Percentiles rank a stretch among this genome's conserved stretches.
Evolutionary conservation across 805 yeast genomes (phyloP).

Genomic region (Saccharomycopsis olivae): DNA sequence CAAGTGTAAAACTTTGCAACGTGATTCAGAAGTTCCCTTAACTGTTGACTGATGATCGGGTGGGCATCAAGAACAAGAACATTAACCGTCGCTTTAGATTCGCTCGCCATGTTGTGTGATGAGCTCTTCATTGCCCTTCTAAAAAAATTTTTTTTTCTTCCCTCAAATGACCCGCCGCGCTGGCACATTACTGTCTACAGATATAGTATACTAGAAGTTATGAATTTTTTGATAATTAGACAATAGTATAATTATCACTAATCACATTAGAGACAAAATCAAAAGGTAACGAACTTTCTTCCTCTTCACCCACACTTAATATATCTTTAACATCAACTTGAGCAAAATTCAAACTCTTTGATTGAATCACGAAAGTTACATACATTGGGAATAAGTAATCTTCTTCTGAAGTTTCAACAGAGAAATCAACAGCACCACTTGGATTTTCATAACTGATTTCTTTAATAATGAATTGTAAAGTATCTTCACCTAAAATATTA

Average conservation of each 20-base stretch:
- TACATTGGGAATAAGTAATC: conserved; percentile 85
- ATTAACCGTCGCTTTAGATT: no score
- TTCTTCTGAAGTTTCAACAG: conserved; percentile 65
- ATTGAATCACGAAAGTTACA: conserved; percentile 44
- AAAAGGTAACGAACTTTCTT: conserved; percentile 50
- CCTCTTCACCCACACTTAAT: conserved; percentile 36
- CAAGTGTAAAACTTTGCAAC: conserved; percentile 77
- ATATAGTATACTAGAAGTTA: no score
- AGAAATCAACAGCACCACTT: conserved; percentile 70
- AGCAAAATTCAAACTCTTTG: conserved; percentile 47
- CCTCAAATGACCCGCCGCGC: no score
- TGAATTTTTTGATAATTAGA: conserved; percentile 26
- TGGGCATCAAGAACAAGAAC: conserved; percentile 95
- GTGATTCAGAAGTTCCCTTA: conserved; percentile 55
- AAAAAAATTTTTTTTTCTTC: no score
- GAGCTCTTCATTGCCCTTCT: no score
- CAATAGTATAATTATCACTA: conserved; percentile 50
- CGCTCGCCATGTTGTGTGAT: no score
- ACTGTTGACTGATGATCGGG: conserved; percentile 81
- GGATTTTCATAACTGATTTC: conserved; percentile 40
- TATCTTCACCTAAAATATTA: conserved; percentile 59
- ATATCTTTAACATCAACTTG: conserved; percentile 54
- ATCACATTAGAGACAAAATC: conserved; percentile 48
- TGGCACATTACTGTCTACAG: no score
- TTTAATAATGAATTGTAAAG: conserved; percentile 55